phyloP scores from a whole-genome alignment of 2,329 filamentous ascomycete genomes.

The Karstenula rhodostoma region DNA sequence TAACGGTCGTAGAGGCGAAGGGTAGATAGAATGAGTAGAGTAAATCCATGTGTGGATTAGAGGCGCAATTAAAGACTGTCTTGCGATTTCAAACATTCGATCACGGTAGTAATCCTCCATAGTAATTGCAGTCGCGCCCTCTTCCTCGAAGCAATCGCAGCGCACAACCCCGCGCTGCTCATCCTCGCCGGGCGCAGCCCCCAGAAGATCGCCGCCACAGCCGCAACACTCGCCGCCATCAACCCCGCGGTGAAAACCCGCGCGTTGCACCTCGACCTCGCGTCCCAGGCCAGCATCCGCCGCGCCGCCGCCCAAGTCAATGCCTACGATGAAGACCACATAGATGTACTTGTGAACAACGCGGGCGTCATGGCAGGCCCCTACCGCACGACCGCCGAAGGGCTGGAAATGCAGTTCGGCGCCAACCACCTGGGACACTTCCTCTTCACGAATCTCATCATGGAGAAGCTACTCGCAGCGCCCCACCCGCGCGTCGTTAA shows the following conservation, averaged over 20 bases:
- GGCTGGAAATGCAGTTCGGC: constrained; percentile 52
- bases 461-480: constrained; percentile 51
- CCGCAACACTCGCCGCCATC: constrained; percentile 46
- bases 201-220: constrained; percentile 51
- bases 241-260: not conserved
- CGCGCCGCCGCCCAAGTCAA: not conserved
- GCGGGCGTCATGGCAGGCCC: constrained; percentile 49
- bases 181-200: constrained; percentile 53
- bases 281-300: not conserved
- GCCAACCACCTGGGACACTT: constrained; percentile 62
- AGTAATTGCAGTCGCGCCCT: too few species aligned
- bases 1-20: too few species aligned
- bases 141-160: constrained; percentile 39
- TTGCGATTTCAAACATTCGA: too few species aligned
- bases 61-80: too few species aligned
- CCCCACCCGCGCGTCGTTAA: constrained; percentile 52
- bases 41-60: too few species aligned
- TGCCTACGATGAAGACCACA: constrained; percentile 15
- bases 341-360: constrained; percentile 57
- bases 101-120: too few species aligned
- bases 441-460: constrained; percentile 56
- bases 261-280: not conserved
- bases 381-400: constrained; percentile 40
- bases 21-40: too few species aligned
- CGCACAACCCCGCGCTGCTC: constrained; percentile 36